Evolutionary conservation across 257 asterid genomes (phyloP).

Genomic region (Datura wrightii): DNA sequence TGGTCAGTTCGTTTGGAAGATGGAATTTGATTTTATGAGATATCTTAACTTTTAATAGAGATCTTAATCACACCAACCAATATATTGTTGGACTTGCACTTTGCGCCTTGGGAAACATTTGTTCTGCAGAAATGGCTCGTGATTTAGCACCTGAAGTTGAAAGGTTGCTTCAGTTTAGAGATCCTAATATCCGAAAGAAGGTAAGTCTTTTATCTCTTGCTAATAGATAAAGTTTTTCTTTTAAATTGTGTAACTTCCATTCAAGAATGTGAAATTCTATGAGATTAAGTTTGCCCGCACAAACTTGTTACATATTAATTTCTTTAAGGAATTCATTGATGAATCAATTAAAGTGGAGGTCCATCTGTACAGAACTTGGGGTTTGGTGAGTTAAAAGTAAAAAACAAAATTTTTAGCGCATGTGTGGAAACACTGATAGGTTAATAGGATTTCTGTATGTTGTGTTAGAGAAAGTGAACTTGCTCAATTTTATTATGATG

Average conservation of each 20-base stretch:
- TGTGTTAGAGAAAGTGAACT: slow-evolving; percentile 8
- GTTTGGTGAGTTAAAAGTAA: background rate
- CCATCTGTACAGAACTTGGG: background rate
- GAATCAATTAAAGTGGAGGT: slow-evolving; percentile 7
- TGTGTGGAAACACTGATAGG: slow-evolving; percentile 12
- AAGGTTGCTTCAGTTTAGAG: slow-evolving; percentile 92
- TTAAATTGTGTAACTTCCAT: slow-evolving; percentile 26
- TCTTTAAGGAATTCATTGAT: background rate
- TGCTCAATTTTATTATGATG: slow-evolving; percentile 12
- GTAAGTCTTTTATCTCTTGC: slow-evolving; percentile 48
- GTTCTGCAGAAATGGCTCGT: slow-evolving; percentile 99
- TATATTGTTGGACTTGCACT: slow-evolving; percentile 99
- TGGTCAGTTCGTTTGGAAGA: slow-evolving; percentile 3
- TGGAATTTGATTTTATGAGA: slow-evolving; percentile 34
- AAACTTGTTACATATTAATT: background rate
- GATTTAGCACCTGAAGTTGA: slow-evolving; percentile 99
- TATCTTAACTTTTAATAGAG: slow-evolving; percentile 77
- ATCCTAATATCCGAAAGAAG: slow-evolving; percentile 97
- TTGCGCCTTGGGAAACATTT: slow-evolving; percentile 95
- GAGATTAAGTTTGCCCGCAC: background rate
- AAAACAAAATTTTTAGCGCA: background rate
- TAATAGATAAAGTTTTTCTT: background rate
- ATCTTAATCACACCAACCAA: slow-evolving; percentile 92
- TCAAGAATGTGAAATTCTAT: background rate
- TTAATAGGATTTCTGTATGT: slow-evolving; percentile 14